Base-by-base conservation (phyloP, 805 yeast species). In the Saitoella complicata region DNA sequence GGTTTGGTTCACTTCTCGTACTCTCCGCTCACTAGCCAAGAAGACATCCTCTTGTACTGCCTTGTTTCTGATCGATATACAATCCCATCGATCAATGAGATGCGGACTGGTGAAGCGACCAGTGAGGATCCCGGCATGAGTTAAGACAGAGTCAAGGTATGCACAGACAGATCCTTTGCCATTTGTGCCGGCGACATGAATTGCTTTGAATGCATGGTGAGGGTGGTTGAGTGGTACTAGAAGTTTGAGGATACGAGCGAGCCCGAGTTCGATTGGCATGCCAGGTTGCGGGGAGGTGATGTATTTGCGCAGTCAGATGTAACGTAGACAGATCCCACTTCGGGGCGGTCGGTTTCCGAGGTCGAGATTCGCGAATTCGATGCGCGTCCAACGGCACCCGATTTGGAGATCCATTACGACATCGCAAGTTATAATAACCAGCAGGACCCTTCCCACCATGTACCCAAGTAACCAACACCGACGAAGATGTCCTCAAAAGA, bases 141-240 rank as follows among this genome's bases (percentile, higher is more conserved):
- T 67, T 30, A 87, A 60, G 2, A 79, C 67, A 11, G 85, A 75
- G 3, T 85, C 69, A 6, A 91, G 47, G 57, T 86, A 87, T 0
- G 95, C 78, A 47, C 94, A 76, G 0, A 87, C 82, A 0, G 96
- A 86, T 0, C 98, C 98, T 57, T 88, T 88, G 0, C 98, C 98
- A 57, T 88, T 88, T 6, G 98, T 88, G 0, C 98, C 98, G 0
- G 95, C 95, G 4, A 91, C 71, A 57, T 91, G 98, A n/a, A 91
- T 65, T 0, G 85, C 76, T 49, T 73, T 72, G 55, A 75, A 75
- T 4, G 63, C 53, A 10, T 58, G 49, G 37, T 84, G 91, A 0
- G 95, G 96, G 53, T 76, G 72, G 0, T 84, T 85, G 13, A 86
- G 63, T 21, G 58, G 55, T 5, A 51, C 42, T 8, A 79, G 63